Base-by-base conservation (phyloP, 345 rosid species). In the Fremontodendron californicum region DNA sequence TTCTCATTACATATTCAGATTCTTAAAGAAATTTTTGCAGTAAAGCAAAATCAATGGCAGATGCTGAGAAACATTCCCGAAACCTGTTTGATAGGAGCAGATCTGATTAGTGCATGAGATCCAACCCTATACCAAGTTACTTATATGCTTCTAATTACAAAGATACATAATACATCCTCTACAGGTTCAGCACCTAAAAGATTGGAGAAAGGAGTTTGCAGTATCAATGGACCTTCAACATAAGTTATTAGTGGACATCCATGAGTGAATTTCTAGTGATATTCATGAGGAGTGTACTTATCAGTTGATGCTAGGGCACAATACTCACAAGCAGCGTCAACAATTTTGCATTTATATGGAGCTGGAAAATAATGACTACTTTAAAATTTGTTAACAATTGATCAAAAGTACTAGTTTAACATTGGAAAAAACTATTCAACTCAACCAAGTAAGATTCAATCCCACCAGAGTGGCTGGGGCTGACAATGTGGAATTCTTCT, bases 51-150 rank as follows among this genome's bases (percentile, higher is more conserved):
- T n/a, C n/a, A n/a, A n/a, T n/a, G n/a, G n/a, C n/a, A n/a, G n/a
- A n/a, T n/a, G n/a, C n/a, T n/a, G n/a, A n/a, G n/a, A n/a, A n/a
- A 58, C 37, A 80, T 64, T 27, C 15, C 67, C 45, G 73, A 25
- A 45, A 43, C 6, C 54, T 45, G 52, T 67, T 42, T 12, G n/a
- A 67, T 15, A 42, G 35, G 31, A 23, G 72, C 52, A 67, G 51
- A 23, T 68, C 37, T 23, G 31, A 29, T 2, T 33, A 62, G 16
- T 62, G 40, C 43, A 33, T 12, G n/a, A n/a, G 71, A 67, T 43
- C 52, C n/a, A 67, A 67, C 15, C 51, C 46, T 13, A 12, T 42
- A 35, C 51, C n/a, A 42, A 13, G 52, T 42, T 12, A 4, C 35
- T 19, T 42, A 67, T 23, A 13, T 6, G 48, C 15, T 68, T 68